Evolutionary conservation across 306 rosid genomes (phyloP), one percentile per base, ranked within the genome.

Genomic region (Vigna unguiculata): DNA sequence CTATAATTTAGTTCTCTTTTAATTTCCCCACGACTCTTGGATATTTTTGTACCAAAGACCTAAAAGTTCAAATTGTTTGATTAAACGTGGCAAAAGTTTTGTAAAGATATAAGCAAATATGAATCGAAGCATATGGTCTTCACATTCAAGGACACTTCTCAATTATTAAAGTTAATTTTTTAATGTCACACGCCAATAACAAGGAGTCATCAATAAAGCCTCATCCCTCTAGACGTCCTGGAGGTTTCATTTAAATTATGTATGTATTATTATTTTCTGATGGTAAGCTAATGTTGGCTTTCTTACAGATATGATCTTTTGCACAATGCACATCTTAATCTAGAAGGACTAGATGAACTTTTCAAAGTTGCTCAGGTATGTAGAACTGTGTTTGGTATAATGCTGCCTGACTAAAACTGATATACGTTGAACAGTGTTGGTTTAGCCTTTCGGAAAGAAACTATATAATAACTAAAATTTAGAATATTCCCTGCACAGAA

Each of bases 281-380:
- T 67, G 55, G 46, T 70, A 41, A 68, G 77, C 75, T 79, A 14
- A 71, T 58, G 76, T 78, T 83, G 78, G 54, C 64, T 83, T 83
- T 76, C 20, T 87, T 69, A 60, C 92, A 95, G 99, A 75, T 95
- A 95, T 77, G 99, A 95, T 87, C 96, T 92, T 76, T 85, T 95
- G 89, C 99, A 95, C 85, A 95, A 95, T 67, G 96, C 93, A 30
- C 99, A 95, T 87, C 97, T 92, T 81, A 92, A 89, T 79, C 87
- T 95, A 51, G 93, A 89, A 79, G 99, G 99, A 24, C 81, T 95
- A 78, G 89, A 90, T 85, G 93, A 92, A 74, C 99, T 95, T 82
- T 95, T 95, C 89, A 88, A 82, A 86, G 96, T 91, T 81, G 96
- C 93, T 84, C 99, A 92, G 99, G 99, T 95, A 92, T 12, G 34